A percentile compares a stretch with the other conserved stretches of the same genome.
Conservation (phyloP, 805 yeast genomes). For the Teunomyces tritomae region DNA sequence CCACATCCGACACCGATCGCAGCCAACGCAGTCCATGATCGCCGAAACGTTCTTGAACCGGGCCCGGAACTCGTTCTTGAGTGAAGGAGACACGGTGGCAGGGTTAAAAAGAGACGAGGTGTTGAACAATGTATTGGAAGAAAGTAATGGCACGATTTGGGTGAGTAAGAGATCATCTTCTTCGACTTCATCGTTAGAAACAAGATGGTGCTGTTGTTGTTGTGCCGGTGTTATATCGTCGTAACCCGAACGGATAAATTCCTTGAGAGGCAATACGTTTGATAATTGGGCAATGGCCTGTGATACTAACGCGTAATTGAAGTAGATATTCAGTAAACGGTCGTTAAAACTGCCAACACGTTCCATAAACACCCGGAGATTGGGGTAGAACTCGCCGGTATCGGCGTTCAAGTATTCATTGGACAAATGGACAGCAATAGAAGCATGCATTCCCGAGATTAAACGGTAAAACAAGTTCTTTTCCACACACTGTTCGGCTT, state of each 20-base stretch:
- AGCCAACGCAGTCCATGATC: constrained; percentile 97
- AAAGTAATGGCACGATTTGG: constrained; percentile 38
- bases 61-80: constrained; percentile 82
- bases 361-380: constrained; percentile 75
- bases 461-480: constrained; percentile 85
- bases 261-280: constrained; percentile 27
- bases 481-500: constrained; percentile 64
- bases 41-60: constrained; percentile 88
- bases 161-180: constrained; percentile 29
- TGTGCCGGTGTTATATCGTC: constrained; percentile 14
- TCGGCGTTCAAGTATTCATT: constrained; percentile 64
- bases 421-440: constrained; percentile 88
- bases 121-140: constrained; percentile 43
- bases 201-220: constrained; percentile 39
- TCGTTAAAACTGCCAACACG: constrained; percentile 91
- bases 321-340: constrained; percentile 82
- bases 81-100: constrained; percentile 41
- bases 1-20: constrained; percentile 97
- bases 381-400: constrained; percentile 82
- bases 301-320: constrained; percentile 85
- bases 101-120: constrained; percentile 46
- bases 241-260: constrained; percentile 23
- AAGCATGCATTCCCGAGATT: constrained; percentile 91
- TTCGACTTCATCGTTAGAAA: constrained; percentile 42
- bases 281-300: constrained; percentile 70